These are phyloP conservation scores for Colletotrichum liriopes DNA, from an alignment of 2,329 filamentous ascomycete species.

Conservation along the genomic window DNA sequence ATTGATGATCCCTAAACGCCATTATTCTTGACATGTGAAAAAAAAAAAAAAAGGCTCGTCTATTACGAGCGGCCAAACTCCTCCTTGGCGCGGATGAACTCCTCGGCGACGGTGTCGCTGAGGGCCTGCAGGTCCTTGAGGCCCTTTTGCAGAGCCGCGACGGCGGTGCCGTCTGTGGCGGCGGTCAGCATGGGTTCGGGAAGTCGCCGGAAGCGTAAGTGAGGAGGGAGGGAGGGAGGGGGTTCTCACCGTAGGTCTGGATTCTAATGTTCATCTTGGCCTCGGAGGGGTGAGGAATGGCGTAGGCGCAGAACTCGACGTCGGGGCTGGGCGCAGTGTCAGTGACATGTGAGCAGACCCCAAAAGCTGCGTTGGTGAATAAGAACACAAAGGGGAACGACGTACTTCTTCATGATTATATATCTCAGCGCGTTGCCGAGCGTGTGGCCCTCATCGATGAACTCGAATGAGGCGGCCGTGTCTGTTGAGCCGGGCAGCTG, in stretches of 20 bases:
- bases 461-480: conserved; percentile 94
- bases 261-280: conserved; percentile 97
- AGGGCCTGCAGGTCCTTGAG: conserved; percentile 90
- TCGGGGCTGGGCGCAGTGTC: conserved; percentile 75
- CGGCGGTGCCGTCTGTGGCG: conserved; percentile 79
- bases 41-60: not conserved
- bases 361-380: not conserved
- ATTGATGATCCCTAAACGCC: conserved; percentile 17
- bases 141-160: conserved; percentile 91
- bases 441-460: conserved; percentile 94
- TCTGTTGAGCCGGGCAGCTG: conserved; percentile 89
- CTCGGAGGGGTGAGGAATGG: conserved; percentile 97
- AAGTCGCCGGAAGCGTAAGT: not conserved
- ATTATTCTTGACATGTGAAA: conserved; percentile 1
- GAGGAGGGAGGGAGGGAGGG: not conserved
- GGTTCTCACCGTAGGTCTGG: conserved; percentile 88
- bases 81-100: conserved; percentile 70
- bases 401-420: conserved; percentile 98
- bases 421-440: conserved; percentile 94
- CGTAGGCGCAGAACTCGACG: conserved; percentile 98
- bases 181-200: conserved; percentile 41
- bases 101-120: conserved; percentile 93
- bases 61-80: conserved; percentile 58
- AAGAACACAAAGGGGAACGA: too few species aligned
- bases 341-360: not conserved